Conservation (phyloP, 139 green algal species). For the Penium margaritaceum region DNA sequence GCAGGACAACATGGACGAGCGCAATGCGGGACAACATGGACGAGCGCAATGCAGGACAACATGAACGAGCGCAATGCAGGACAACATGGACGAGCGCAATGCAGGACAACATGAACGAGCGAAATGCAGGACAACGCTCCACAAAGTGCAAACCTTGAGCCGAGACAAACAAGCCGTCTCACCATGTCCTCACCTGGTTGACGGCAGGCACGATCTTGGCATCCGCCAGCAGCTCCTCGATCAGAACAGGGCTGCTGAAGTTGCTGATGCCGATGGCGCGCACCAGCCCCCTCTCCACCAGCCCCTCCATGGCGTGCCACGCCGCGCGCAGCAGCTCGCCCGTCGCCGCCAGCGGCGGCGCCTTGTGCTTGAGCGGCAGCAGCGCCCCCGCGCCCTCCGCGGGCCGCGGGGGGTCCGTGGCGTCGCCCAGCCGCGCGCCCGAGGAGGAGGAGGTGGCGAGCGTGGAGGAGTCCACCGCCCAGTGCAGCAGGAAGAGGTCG, state of each 20-base stretch:
- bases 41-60: too few species aligned
- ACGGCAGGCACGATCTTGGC: constrained; percentile 21
- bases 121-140: too few species aligned
- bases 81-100: too few species aligned
- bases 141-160: too few species aligned
- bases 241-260: constrained; percentile 40
- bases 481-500: constrained; percentile 50
- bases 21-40: too few species aligned
- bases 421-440: not conserved
- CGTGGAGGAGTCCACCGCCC: constrained; percentile 17
- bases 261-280: constrained; percentile 49
- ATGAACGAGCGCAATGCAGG: too few species aligned
- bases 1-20: too few species aligned
- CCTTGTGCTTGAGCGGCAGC: not conserved
- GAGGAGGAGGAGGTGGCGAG: constrained; percentile 20
- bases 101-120: too few species aligned
- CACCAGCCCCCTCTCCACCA: constrained; percentile 43
- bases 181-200: constrained; percentile 36
- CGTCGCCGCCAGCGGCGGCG: not conserved
- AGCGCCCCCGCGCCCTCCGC: not conserved
- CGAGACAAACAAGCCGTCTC: too few species aligned
- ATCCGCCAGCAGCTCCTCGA: constrained; percentile 26
- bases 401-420: constrained; percentile 27
- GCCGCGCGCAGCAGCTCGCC: constrained; percentile 29
- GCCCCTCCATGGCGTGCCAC: constrained; percentile 49